Percentiles rank a stretch among this genome's conserved stretches.
Evolutionary conservation across 23 red algal species (phyloP).

Genomic region (Gracilaria caudata): DNA sequence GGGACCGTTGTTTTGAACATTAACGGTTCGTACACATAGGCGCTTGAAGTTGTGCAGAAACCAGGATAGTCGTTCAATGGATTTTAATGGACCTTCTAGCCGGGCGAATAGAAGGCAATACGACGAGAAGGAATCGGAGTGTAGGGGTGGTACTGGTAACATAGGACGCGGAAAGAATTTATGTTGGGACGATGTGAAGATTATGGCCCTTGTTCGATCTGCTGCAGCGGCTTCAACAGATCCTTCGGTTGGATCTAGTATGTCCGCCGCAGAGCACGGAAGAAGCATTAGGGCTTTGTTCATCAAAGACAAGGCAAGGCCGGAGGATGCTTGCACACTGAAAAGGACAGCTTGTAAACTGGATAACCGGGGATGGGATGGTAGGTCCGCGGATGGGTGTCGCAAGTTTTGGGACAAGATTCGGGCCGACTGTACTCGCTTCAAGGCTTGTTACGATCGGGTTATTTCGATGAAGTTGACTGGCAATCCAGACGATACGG

Average conservation of each 20-base stretch:
- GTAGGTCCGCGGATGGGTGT: background rate
- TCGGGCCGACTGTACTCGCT: background rate
- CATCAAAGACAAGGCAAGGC: background rate
- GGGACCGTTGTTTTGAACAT: too few relatives aligned
- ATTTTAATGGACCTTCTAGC: too few relatives aligned
- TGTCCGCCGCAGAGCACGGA: background rate
- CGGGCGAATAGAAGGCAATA: background rate
- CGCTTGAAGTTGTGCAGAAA: too few relatives aligned
- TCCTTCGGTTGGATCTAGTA: background rate
- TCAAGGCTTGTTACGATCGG: background rate
- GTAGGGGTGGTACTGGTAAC: background rate
- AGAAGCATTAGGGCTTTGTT: background rate
- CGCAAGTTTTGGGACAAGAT: constrained; percentile 22
- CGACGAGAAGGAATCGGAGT: background rate
- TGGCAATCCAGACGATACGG: background rate
- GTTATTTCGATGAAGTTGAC: background rate
- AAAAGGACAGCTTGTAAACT: background rate
- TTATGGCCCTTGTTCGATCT: background rate
- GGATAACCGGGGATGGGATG: constrained; percentile 21
- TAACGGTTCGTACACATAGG: too few relatives aligned
- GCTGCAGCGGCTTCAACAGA: background rate
- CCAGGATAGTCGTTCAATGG: too few relatives aligned
- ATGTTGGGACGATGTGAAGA: constrained; percentile 2
- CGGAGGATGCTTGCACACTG: background rate
- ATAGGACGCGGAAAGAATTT: constrained; percentile 5